Percentiles rank a stretch among this genome's conserved stretches.
Evolutionary conservation across 257 asterid species (phyloP).

Genomic region (Capsicum pubescens): DNA sequence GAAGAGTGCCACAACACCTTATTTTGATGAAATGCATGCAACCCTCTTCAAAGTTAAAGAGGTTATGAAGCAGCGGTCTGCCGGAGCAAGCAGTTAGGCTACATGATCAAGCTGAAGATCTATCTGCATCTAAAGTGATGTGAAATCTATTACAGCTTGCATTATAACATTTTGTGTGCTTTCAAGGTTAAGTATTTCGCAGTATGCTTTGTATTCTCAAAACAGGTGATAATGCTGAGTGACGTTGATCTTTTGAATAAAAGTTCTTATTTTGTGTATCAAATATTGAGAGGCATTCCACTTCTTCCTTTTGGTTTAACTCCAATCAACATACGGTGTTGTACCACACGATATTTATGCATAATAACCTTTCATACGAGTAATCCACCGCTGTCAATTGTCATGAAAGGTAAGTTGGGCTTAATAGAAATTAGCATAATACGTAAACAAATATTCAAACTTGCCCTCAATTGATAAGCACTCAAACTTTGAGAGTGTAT

Average conservation of each 20-base stretch:
- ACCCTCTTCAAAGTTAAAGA: slow-evolving; percentile 43
- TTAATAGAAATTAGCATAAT: too few relatives aligned
- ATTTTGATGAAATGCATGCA: slow-evolving; percentile 72
- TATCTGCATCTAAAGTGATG: slow-evolving; percentile 18
- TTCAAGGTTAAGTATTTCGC: background rate
- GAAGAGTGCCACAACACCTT: slow-evolving; percentile 68
- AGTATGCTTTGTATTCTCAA: background rate
- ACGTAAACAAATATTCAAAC: too few relatives aligned
- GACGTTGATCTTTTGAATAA: background rate
- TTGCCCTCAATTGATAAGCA: too few relatives aligned
- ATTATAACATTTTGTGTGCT: background rate
- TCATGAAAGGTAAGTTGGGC: too few relatives aligned
- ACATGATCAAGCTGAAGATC: background rate
- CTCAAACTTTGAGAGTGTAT: too few relatives aligned
- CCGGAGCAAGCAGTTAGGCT: slow-evolving; percentile 31
- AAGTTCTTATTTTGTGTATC: background rate
- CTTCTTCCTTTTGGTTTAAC: background rate
- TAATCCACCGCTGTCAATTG: background rate
- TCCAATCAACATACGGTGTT: background rate
- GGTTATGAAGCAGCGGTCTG: slow-evolving; percentile 46
- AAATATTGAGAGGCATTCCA: background rate
- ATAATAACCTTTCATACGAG: background rate
- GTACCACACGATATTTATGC: background rate
- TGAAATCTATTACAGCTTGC: background rate
- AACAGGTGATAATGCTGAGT: background rate